Evolutionary conservation across 1,284 basidiomycete species (phyloP), one percentile per base, ranked within the genome.

Genomic region (Polyporus tsugae): DNA sequence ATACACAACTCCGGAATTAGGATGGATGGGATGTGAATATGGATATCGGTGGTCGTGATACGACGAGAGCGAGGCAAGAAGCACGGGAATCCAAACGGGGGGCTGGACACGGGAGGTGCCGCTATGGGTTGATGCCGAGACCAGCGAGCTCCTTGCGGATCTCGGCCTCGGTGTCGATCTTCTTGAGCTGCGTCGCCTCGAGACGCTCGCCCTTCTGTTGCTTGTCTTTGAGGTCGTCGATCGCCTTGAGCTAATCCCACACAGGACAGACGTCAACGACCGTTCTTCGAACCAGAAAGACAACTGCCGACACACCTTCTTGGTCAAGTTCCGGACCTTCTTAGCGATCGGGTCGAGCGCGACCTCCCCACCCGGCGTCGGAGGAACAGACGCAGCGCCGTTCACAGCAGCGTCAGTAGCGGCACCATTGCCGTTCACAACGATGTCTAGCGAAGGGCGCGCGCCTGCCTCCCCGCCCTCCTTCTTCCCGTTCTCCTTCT

Each of bases 211-310:
- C 97, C 59, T 92, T 88, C 75, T 88, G 91, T 35, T 89, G 87
- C 81, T 95, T 95, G 75, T 95, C 93, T 84, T 98, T 98, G 65
- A 98, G 87, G 76, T 98, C 96, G 42, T 97, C 95, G 74, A 98
- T 98, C 15, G 95, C 96, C 80, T 97, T 97, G 76, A 98, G 86
- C 94, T 97, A 73, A 65, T 70, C 25, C 65, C 19, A 41, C 46
- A 33, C 55, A 77, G 62, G 57, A 55, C 44, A 25, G 59, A 70
- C 19, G 58, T 33, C 17, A 46, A 36, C 25, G 7, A 11, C 13
- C 19, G 13, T 3, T 25, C 15, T 15, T 15, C 36, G 39, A 46
- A 6, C 33, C 33, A 25, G 17, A 62, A 58, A 62, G 36, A 62
- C 38, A n/a, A 39, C 52, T 55, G 55, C 49, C 3, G 4, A 65